Base-by-base conservation (phyloP, 371 early-diverging fungal genomes). In the Neoconidiobolus thromboides region DNA sequence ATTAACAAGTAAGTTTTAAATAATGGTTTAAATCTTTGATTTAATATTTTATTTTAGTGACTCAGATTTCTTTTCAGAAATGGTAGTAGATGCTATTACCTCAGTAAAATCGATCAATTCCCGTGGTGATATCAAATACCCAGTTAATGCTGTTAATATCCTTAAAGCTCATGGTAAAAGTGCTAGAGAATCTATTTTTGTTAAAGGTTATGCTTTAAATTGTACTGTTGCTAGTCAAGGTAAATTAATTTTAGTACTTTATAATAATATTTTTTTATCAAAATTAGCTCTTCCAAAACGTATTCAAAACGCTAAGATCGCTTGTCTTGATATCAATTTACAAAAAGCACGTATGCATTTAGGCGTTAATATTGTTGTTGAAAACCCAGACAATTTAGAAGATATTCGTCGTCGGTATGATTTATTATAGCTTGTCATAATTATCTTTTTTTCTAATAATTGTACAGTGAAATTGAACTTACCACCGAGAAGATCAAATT, bases 261-360 rank as follows among this genome's bases (percentile, higher is more conserved):
- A 14, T 9, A 12, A 10, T 60, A 63, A 50, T 44, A 37, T 7
- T 15, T 49, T 7, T 46, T 62, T 60, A 6, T 36, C 60, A n/a
- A 10, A 48, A 60, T 41, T 60, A 77, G 94, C 92, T 53, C 92
- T 97, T 87, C 87, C 85, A 69, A 93, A 86, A 56, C 80, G 78
- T 61, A 76, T 98, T 62, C 74, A 74, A 48, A 85, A 82, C 61
- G 94, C 98, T 54, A 93, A 93, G 78, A 96, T 99, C 72, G 92
- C 98, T n/a, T 96, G 94, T 70, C 72, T 99, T 54, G 99, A 99
- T 72, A 96, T 99, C 79, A 94, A 98, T 79, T 80, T 99, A 55
- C 92, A 93, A 73, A 99, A 96, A 79, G 90, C 93, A n/a, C 87
- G 98, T 66, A 91, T 99, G 93, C 91, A 93, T 68, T 71, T 99